Conservation (phyloP, 371 early-diverging fungal species). For the Rhizopus arrhizus region DNA sequence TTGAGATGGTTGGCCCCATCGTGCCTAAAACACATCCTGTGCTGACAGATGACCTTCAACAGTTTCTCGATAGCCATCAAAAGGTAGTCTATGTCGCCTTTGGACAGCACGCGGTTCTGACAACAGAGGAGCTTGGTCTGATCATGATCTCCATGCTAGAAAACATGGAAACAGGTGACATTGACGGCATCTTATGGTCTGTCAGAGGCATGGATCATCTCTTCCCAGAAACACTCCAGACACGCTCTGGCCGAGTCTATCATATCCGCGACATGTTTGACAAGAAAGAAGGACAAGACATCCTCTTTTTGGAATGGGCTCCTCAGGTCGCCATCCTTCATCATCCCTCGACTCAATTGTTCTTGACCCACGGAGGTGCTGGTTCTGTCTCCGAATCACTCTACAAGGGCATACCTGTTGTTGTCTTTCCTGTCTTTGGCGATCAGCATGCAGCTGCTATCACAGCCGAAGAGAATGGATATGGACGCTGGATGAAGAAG, state of each 20-base stretch:
- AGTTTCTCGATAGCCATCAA: conserved; percentile 22
- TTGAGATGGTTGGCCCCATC: conserved; percentile 39
- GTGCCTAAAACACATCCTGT: conserved; percentile 22
- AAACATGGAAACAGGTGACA: conserved; percentile 14
- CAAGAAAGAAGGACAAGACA: conserved; percentile 8
- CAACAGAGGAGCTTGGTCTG: conserved; percentile 5
- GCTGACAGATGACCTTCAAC: conserved; percentile 10
- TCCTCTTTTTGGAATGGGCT: conserved; percentile 30
- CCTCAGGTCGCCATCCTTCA: conserved; percentile 47
- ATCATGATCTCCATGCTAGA: conserved; percentile 29
- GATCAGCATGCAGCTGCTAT: conserved; percentile 34
- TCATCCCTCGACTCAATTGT: conserved; percentile 33
- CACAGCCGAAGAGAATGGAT: conserved; percentile 9
- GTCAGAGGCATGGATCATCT: background rate
- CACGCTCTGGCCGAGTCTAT: conserved; percentile 10
- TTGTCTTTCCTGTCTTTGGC: conserved; percentile 42
- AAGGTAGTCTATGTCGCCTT: conserved; percentile 43
- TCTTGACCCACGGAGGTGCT: conserved; percentile 44
- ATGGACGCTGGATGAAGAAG: conserved; percentile 2
- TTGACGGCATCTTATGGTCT: conserved; percentile 46
- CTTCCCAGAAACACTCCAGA: conserved; percentile 16
- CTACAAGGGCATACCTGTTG: conserved; percentile 31
- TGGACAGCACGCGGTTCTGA: conserved; percentile 28
- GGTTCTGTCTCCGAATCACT: conserved; percentile 40
- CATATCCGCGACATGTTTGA: background rate